Conservation (phyloP, 2,329 filamentous ascomycete genomes). For the Magnaporthales sp. region DNA sequence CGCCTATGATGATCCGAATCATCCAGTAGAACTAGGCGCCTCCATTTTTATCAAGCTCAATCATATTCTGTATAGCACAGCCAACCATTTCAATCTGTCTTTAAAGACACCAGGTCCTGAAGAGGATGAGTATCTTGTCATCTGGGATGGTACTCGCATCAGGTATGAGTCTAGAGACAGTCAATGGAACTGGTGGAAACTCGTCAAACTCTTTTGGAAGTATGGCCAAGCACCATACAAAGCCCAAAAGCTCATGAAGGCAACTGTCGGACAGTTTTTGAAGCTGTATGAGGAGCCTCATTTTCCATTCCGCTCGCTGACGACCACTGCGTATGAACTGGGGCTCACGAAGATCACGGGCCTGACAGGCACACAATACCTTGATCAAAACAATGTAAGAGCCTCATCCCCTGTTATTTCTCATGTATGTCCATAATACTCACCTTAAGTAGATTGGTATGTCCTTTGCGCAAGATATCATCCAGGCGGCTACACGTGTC, state of each 20-base stretch:
- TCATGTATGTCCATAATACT: not conserved
- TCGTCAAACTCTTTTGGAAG: conserved; percentile 70
- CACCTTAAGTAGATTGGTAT: conserved; percentile 40
- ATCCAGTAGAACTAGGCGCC: conserved; percentile 78
- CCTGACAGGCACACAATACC: conserved; percentile 63
- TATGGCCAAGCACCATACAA: conserved; percentile 75
- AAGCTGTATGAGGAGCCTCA: conserved; percentile 71
- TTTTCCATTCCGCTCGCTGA: conserved; percentile 78
- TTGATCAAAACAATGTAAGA: conserved; percentile 53
- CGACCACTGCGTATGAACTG: conserved; percentile 56
- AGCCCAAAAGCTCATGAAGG: conserved; percentile 63
- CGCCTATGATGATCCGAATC: conserved; percentile 56
- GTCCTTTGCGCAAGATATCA: conserved; percentile 67
- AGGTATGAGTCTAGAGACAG: conserved; percentile 56
- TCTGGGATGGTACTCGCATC: conserved; percentile 77
- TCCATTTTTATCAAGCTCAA: conserved; percentile 88
- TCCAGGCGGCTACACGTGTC: conserved; percentile 85
- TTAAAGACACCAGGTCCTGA: conserved; percentile 36
- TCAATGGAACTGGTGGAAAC: conserved; percentile 67
- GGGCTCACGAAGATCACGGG: conserved; percentile 59
- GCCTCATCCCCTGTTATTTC: not conserved
- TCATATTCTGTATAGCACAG: conserved; percentile 69
- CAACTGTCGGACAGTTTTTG: conserved; percentile 63
- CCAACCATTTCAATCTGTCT: conserved; percentile 59
- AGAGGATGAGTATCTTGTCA: conserved; percentile 53